phyloP scores from a whole-genome alignment of 2,329 filamentous ascomycete species.

The Pleoardoris graminearum region DNA sequence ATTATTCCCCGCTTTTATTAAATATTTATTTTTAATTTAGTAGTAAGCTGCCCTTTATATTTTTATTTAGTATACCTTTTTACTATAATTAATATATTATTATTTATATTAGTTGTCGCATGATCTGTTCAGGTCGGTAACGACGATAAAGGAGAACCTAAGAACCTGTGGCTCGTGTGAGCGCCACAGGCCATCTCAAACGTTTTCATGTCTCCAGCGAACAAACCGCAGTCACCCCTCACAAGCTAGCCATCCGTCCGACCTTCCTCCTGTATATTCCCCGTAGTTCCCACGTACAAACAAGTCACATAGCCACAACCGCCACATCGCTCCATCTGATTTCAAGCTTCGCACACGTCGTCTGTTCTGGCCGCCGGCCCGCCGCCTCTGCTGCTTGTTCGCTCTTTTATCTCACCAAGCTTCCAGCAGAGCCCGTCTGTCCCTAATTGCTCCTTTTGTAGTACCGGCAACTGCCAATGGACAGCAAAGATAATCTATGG shows the following conservation, averaged over 20 bases:
- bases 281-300: not conserved
- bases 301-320: not conserved
- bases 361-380: constrained; percentile 28
- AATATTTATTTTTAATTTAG: too few relatives aligned
- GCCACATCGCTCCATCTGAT: constrained; percentile 12
- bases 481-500: constrained; percentile 62
- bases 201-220: constrained; percentile 28
- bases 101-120: too few relatives aligned
- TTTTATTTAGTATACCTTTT: too few relatives aligned
- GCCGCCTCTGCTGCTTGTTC: constrained; percentile 39
- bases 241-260: constrained; percentile 17
- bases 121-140: too few relatives aligned
- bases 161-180: too few relatives aligned
- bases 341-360: constrained; percentile 9
- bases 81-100: too few relatives aligned
- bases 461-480: constrained; percentile 39
- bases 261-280: not conserved
- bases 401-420: constrained; percentile 42
- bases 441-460: constrained; percentile 11
- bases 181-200: constrained; percentile 27
- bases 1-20: too few relatives aligned
- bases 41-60: too few relatives aligned
- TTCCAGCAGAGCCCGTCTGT: constrained; percentile 22
- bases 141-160: too few relatives aligned
- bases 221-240: constrained; percentile 22